Percentiles rank a stretch among this genome's conserved stretches.
These are phyloP conservation scores for Yamagishiella unicocca DNA, from an alignment of 139 green algal species.

Conservation along the genomic window DNA sequence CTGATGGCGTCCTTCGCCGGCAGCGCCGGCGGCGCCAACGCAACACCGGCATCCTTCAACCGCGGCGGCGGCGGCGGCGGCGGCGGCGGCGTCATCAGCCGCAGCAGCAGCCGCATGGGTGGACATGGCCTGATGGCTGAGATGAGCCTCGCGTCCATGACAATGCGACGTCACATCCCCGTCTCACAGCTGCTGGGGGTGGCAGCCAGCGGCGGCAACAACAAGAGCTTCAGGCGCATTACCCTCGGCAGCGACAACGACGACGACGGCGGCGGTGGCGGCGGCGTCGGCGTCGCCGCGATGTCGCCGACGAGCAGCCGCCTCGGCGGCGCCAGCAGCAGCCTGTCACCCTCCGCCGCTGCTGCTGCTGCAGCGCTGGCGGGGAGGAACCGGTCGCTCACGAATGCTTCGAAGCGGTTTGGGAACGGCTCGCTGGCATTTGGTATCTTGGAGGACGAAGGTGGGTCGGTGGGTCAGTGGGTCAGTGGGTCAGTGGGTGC, in stretches of 20 bases:
- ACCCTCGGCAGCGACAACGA: neutral
- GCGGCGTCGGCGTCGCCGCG: neutral
- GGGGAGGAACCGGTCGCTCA: no score
- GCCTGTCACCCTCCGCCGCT: no score
- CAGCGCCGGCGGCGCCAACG: no score
- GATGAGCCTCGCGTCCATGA: slow-evolving; percentile 42
- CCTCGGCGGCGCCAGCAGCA: neutral
- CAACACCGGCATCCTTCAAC: no score
- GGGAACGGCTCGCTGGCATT: neutral
- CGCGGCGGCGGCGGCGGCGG: neutral
- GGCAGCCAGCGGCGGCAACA: neutral
- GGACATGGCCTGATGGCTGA: slow-evolving; percentile 3
- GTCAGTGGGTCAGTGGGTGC: no score
- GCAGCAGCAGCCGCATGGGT: neutral
- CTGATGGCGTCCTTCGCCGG: neutral
- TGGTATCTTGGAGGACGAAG: neutral
- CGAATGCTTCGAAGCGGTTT: no score
- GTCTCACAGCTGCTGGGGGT: neutral
- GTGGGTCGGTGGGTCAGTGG: neutral
- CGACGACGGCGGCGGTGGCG: neutral
- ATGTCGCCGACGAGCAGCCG: neutral
- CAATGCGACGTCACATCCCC: slow-evolving; percentile 16
- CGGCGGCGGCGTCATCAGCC: neutral
- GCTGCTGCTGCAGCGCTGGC: no score
- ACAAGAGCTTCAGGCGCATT: neutral